These are phyloP conservation scores for Neurospora tetraspora DNA, from an alignment of 495 filamentous ascomycete genomes.

Conservation along the genomic window DNA sequence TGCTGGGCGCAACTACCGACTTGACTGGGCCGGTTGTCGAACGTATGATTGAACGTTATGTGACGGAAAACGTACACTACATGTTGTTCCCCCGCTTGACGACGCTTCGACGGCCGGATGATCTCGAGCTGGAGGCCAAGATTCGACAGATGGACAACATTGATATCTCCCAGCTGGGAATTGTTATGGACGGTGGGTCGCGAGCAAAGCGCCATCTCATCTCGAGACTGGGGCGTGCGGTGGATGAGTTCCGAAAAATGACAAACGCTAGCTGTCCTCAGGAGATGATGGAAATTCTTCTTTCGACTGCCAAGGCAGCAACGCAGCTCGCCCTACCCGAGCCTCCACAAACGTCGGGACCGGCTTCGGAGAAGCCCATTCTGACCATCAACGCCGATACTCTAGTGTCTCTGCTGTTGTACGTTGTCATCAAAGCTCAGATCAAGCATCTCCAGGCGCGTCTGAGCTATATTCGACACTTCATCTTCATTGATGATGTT, in stretches of 20 bases:
- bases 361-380: slow-evolving; percentile 33
- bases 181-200: slow-evolving; percentile 63
- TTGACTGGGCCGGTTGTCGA: slow-evolving; percentile 89
- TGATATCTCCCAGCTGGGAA: slow-evolving; percentile 89
- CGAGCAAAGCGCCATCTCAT: slow-evolving; percentile 64
- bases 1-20: slow-evolving; percentile 86
- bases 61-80: slow-evolving; percentile 88
- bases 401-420: slow-evolving; percentile 79
- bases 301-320: slow-evolving; percentile 78
- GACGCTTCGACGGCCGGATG: slow-evolving; percentile 65
- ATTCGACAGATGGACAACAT: slow-evolving; percentile 88
- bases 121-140: slow-evolving; percentile 82
- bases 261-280: slow-evolving; percentile 76
- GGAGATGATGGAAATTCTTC: slow-evolving; percentile 83
- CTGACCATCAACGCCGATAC: slow-evolving; percentile 94
- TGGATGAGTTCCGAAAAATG: slow-evolving; percentile 86
- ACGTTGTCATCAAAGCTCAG: slow-evolving; percentile 89
- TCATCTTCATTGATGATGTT: slow-evolving; percentile 94
- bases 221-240: slow-evolving; percentile 59
- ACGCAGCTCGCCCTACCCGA: slow-evolving; percentile 48
- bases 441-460: slow-evolving; percentile 81
- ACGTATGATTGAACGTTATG: slow-evolving; percentile 87
- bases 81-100: slow-evolving; percentile 72
- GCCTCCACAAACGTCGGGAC: slow-evolving; percentile 22
- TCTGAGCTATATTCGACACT: slow-evolving; percentile 85